Percentiles rank a stretch among this genome's conserved stretches.
These are phyloP conservation scores for Cicer pinnatifidum DNA, from an alignment of 306 rosid species.

Conservation along the genomic window DNA sequence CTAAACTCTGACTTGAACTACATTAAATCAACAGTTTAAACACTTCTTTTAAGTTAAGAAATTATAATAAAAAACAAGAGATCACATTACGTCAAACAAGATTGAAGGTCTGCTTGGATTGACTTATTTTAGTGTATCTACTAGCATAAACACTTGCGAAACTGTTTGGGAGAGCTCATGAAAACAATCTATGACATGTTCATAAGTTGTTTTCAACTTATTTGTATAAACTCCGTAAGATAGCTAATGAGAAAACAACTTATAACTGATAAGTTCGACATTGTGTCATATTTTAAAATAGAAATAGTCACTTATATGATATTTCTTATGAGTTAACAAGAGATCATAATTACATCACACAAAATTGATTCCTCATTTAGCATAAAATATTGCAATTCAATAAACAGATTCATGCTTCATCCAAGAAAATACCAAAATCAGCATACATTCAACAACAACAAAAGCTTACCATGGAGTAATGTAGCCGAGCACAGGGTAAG, in stretches of 20 bases:
- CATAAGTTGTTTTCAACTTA: too few relatives aligned
- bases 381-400: constrained; percentile 7
- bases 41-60: neutral
- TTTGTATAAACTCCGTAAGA: too few relatives aligned
- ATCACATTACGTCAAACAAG: too few relatives aligned
- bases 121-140: too few relatives aligned
- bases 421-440: neutral
- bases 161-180: too few relatives aligned
- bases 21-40: neutral
- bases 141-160: too few relatives aligned
- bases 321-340: neutral
- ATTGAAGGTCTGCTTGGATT: too few relatives aligned
- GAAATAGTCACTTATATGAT: too few relatives aligned
- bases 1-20: neutral
- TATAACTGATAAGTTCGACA: too few relatives aligned
- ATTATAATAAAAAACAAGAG: neutral
- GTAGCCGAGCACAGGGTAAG: constrained; percentile 81
- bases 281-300: too few relatives aligned
- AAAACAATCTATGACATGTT: too few relatives aligned
- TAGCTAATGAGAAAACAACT: too few relatives aligned
- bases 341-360: neutral
- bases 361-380: neutral
- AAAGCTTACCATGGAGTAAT: constrained; percentile 87
- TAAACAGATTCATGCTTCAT: constrained; percentile 9
- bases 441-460: neutral